Evolutionary conservation across 2,329 filamentous ascomycete species (phyloP), one percentile per base, ranked within the genome.

Genomic region (Calonectria hongkongensis): DNA sequence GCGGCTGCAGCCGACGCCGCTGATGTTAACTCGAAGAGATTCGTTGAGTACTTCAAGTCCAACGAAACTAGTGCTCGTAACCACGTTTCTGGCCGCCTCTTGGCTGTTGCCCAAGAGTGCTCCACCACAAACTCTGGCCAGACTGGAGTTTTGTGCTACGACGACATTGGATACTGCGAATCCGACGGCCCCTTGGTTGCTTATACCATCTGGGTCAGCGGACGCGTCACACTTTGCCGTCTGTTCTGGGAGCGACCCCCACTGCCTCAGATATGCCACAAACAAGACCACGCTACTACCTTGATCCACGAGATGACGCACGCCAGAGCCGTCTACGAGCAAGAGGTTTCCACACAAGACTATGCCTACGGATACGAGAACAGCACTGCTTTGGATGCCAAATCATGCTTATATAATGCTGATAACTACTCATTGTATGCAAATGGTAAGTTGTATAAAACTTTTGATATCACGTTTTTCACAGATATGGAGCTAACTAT

Each of bases 1-100:
- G 76, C 76, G 7, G 75, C 76, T 0, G 75, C 74, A 1, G 70
- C 68, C 0, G 76, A 77, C 41, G 75, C 76, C 0, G 63, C 75
- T 0, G 39, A 77, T 1, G 30, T 68, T 4, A 66, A 72, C 8
- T 77, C 76, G 0, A 47, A 70, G 1, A 67, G 74, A 36, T 77
- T 77, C 12, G 70, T 77, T 1, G 76, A 77, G 64, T 77, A 76
- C 36, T 77, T 77, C 74, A 77, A 77, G 18, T 77, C 75, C 3
- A 77, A 77, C 58, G 72, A 77, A 36, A 77, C 75, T 0, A 18
- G 41, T 2, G 21, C 72, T 5, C 70, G 76, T 2, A 41, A 77
- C 12, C 76, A 70, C 13, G 76, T 77, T 1, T 50, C 66, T 1
- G 75, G 75, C 3, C 72, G 76, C 15, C 74, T 77, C 1, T 33